A percentile compares a stretch with the other conserved stretches of the same genome.
Evolutionary conservation across 2,329 filamentous ascomycete genomes (phyloP).

Genomic region (Aspergillus pseudoviridinutans): DNA sequence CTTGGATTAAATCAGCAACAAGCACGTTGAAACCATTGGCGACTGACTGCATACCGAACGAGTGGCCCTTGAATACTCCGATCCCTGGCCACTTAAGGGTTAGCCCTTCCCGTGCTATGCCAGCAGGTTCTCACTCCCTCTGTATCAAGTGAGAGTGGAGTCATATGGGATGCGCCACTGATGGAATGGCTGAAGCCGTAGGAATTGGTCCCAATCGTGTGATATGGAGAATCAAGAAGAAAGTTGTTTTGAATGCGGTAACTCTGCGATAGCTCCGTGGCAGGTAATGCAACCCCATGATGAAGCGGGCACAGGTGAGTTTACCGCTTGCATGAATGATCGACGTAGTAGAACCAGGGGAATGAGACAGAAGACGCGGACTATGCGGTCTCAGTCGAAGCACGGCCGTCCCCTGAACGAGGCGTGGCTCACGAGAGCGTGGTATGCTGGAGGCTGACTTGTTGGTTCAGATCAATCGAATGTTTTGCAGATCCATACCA

Average conservation of each 20-base stretch:
- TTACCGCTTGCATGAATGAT: conserved; percentile 9
- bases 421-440: not conserved
- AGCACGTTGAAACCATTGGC: not conserved
- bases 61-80: not conserved
- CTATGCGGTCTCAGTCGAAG: not conserved
- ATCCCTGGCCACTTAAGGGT: not conserved
- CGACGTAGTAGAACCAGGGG: conserved; percentile 8
- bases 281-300: conserved; percentile 6
- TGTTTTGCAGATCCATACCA: conserved; percentile 17
- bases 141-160: not conserved
- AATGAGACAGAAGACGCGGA: conserved; percentile 9
- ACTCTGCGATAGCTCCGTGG: not conserved
- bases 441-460: not conserved
- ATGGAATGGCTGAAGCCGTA: not conserved
- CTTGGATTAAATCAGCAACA: not conserved
- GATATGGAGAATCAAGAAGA: not conserved
- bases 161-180: not conserved
- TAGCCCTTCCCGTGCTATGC: not conserved
- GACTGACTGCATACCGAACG: conserved; percentile 13
- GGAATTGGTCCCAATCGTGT: not conserved
- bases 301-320: not conserved
- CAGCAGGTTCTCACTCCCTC: not conserved
- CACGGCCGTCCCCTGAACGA: not conserved
- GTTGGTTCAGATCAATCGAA: not conserved
- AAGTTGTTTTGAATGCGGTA: not conserved